Conservation (phyloP, 1,284 basidiomycete genomes). For the Gymnopus androsaceus region DNA sequence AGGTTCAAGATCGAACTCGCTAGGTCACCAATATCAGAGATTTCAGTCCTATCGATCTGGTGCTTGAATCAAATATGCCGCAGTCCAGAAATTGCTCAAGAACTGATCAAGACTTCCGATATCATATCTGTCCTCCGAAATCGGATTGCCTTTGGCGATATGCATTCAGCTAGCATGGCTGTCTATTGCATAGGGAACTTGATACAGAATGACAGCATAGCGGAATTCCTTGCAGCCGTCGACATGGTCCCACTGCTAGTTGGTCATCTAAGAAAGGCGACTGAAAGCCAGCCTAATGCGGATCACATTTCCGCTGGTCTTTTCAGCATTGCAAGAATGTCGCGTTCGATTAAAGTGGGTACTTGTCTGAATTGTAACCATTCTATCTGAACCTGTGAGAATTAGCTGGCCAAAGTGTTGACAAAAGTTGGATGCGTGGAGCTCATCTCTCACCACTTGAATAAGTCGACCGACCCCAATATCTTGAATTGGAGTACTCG, state of each 20-base stretch:
- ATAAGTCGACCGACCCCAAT: slow-evolving; percentile 22
- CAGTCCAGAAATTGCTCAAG: slow-evolving; percentile 25
- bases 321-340: slow-evolving; percentile 28
- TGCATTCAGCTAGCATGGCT: slow-evolving; percentile 20
- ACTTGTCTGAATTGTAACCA: too few relatives aligned
- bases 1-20: too few relatives aligned
- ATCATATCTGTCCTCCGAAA: slow-evolving; percentile 22
- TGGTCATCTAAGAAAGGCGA: slow-evolving; percentile 4
- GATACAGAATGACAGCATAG: slow-evolving; percentile 25
- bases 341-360: slow-evolving; percentile 29
- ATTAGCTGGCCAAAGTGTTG: slow-evolving; percentile 26
- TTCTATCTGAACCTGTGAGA: too few relatives aligned
- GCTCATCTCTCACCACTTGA: slow-evolving; percentile 21
- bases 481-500: slow-evolving; percentile 26
- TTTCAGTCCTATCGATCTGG: slow-evolving; percentile 26
- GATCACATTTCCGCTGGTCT: slow-evolving; percentile 21
- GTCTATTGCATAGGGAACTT: slow-evolving; percentile 27
- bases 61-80: slow-evolving; percentile 28
- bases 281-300: background rate
- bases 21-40: too few relatives aligned
- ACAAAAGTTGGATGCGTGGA: slow-evolving; percentile 23
- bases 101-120: slow-evolving; percentile 25
- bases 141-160: slow-evolving; percentile 21
- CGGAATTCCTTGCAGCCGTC: slow-evolving; percentile 21
- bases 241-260: slow-evolving; percentile 9